Evolutionary conservation across 2,329 filamentous ascomycete species (phyloP).

Genomic region (Microsporum canis): DNA sequence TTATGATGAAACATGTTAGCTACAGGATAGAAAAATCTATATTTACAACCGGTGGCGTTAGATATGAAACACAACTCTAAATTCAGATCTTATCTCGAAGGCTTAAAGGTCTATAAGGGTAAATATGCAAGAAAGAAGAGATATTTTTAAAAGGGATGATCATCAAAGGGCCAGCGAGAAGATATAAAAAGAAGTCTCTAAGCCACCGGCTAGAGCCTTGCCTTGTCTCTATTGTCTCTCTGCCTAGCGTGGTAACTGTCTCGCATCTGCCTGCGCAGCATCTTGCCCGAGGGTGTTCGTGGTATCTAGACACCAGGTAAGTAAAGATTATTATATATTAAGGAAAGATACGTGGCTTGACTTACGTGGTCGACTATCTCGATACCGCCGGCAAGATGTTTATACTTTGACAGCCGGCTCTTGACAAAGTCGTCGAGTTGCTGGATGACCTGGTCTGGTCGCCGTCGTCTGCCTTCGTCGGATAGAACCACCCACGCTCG

Average conservation of each 20-base stretch:
- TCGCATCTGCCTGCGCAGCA: slow-evolving; percentile 12
- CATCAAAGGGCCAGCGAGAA: background rate
- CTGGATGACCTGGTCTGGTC: background rate
- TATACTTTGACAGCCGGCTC: slow-evolving; percentile 10
- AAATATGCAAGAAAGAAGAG: background rate
- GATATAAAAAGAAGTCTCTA: background rate
- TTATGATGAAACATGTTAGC: background rate
- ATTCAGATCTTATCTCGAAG: background rate
- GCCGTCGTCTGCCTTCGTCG: slow-evolving; percentile 5
- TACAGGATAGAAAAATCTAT: background rate
- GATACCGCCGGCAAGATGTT: slow-evolving; percentile 11
- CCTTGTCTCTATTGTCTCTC: slow-evolving; percentile 1
- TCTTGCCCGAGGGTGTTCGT: slow-evolving; percentile 12
- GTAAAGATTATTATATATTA: background rate
- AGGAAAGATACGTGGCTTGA: background rate
- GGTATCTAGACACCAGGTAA: slow-evolving; percentile 8
- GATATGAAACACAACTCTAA: background rate
- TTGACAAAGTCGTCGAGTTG: slow-evolving; percentile 12
- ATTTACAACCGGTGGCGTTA: background rate
- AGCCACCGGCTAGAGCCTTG: slow-evolving; percentile 5
- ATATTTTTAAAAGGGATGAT: background rate
- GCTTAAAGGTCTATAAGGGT: background rate
- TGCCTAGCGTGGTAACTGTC: slow-evolving; percentile 10
- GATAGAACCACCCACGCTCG: slow-evolving; percentile 11
- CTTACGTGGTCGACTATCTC: slow-evolving; percentile 11